Percentiles rank a stretch among this genome's conserved stretches.
These are phyloP conservation scores for Cynanchum wilfordii DNA, from an alignment of 257 asterid species.

Conservation along the genomic window DNA sequence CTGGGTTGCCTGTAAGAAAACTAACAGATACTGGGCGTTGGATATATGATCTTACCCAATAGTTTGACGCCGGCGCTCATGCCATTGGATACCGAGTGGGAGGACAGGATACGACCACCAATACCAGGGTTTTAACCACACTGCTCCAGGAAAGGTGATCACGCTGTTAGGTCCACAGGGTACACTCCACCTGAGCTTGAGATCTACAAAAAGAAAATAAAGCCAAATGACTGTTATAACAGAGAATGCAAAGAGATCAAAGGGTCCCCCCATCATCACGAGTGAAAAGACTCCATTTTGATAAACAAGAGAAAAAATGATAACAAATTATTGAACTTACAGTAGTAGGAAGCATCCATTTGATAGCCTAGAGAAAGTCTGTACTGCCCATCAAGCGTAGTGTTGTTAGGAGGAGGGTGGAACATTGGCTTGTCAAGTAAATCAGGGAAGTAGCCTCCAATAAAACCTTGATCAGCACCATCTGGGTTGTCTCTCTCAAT, in stretches of 20 bases:
- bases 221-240: background rate
- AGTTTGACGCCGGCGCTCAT: constrained; percentile 57
- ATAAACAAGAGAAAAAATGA: background rate
- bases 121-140: constrained; percentile 92
- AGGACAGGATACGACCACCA: constrained; percentile 99
- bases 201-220: constrained; percentile 36
- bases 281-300: too few relatives aligned
- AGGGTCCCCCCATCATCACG: background rate
- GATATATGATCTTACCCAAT: constrained; percentile 47
- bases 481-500: constrained; percentile 64
- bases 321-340: constrained; percentile 33
- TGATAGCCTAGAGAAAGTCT: constrained; percentile 92
- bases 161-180: constrained; percentile 94
- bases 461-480: constrained; percentile 93
- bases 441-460: constrained; percentile 66
- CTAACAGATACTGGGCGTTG: background rate
- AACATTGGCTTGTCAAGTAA: constrained; percentile 68
- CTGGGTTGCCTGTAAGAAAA: background rate
- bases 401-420: constrained; percentile 59
- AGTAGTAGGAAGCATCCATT: constrained; percentile 94
- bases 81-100: constrained; percentile 88
- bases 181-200: constrained; percentile 76
- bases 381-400: constrained; percentile 59
- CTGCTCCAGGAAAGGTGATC: constrained; percentile 81
- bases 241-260: background rate